These are phyloP conservation scores for Myxozyma neotropica DNA, from an alignment of 805 yeast genomes.

Conservation along the genomic window DNA sequence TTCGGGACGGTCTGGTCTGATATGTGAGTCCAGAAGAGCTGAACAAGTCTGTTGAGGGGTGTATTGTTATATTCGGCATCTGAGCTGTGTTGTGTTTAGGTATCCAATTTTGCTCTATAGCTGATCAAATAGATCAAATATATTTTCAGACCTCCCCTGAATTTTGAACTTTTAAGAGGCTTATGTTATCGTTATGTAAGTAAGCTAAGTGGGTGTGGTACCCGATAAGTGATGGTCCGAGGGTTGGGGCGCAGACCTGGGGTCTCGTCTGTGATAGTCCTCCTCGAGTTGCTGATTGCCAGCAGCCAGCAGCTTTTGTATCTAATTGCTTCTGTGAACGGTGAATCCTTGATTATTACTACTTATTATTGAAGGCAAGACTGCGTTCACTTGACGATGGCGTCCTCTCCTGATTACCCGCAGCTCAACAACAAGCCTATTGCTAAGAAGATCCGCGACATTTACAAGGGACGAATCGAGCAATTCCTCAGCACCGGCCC, in stretches of 20 bases:
- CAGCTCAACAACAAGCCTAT: constrained; percentile 57
- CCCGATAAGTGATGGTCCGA: constrained; percentile 4
- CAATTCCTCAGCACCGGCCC: constrained; percentile 79
- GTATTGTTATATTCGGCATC: constrained; percentile 25
- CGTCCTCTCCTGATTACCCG: constrained; percentile 38
- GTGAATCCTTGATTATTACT: not conserved
- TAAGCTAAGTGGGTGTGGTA: not conserved
- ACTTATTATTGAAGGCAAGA: not conserved
- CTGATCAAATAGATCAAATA: not conserved
- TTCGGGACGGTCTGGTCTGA: not conserved
- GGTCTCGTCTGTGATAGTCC: not conserved
- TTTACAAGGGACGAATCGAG: constrained; percentile 71
- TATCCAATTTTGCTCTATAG: not conserved
- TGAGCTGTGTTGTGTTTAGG: not conserved
- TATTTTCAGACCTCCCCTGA: constrained; percentile 8
- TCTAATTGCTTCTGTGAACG: not conserved
- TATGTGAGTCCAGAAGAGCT: constrained; percentile 18
- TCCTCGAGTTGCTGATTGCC: not conserved
- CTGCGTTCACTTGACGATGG: not conserved
- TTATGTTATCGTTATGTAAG: not conserved
- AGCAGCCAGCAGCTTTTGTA: not conserved
- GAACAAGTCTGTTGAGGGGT: constrained; percentile 21
- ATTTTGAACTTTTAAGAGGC: not conserved
- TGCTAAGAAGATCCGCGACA: constrained; percentile 73
- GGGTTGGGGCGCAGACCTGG: not conserved